Evolutionary conservation across 2,329 filamentous ascomycete species (phyloP), one percentile per base, ranked within the genome.

Genomic region (Sphaerulina vaccinii): DNA sequence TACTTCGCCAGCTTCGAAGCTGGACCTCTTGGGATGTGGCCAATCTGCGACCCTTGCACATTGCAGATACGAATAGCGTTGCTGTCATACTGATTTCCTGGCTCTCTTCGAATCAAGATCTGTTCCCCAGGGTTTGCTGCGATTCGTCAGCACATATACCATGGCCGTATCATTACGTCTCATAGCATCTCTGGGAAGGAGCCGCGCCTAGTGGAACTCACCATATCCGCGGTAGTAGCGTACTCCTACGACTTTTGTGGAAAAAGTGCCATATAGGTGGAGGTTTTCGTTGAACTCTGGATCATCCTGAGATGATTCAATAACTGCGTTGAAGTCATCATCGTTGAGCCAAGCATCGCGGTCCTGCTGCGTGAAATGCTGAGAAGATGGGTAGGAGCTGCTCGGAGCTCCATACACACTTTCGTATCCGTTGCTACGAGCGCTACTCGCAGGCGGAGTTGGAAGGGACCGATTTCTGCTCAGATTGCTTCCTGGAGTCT

Each of bases 51-150:
- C 13, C 82, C 80, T 64, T 87, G 79, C 11, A 91, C 87, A 67
- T 93, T 95, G 62, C 87, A 79, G 1, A 95, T 81, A 4, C 83
- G 81, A 51, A 95, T 89, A 0, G 89, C 89, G 70, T 93, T 93
- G 5, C 60, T 57, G 65, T 93, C 88, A 44, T 68, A 70, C 57
- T 71, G 74, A 62, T 92, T 92, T 1, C 69, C 63, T 1, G 86
- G 84, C 64, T 92, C 85, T 63, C 88, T 75, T 29, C 73, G 74
- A 48, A 86, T 72, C 40, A 84, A 68, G 2, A 88, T 82, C 47
- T 79, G 74, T 65, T 89, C 85, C 19, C 84, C 83, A 2, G 74
- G 60, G 6, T 78, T 83, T 11, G 84, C 85, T n/a, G n/a, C n/a
- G n/a, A n/a, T n/a, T n/a, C n/a, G n/a, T n/a, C n/a, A n/a, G 58